Evolutionary conservation across 352 stramenopile species (phyloP).

Genomic region (Globisporangium middletonii): DNA sequence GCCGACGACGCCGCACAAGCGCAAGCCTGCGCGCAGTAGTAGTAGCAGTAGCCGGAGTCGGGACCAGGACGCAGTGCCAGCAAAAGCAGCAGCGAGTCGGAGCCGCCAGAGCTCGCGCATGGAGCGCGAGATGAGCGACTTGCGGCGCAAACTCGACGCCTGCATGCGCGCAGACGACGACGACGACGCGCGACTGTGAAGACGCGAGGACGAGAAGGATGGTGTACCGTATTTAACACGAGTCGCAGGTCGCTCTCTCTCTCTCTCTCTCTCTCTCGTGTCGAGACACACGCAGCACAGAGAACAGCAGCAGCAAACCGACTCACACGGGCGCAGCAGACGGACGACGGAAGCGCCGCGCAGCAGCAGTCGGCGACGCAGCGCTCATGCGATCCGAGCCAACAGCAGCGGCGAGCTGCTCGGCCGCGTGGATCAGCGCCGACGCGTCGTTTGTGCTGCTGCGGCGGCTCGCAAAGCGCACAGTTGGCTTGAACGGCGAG

Average conservation of each 20-base stretch:
- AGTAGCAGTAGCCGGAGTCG: background rate
- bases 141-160: slow-evolving; percentile 56
- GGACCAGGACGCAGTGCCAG: slow-evolving; percentile 18
- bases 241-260: background rate
- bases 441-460: background rate
- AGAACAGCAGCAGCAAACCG: background rate
- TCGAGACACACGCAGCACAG: too few species aligned
- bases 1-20: slow-evolving; percentile 21
- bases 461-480: background rate
- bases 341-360: background rate
- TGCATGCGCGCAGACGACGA: slow-evolving; percentile 25
- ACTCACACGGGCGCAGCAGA: too few species aligned
- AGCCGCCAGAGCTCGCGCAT: slow-evolving; percentile 27
- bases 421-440: too few species aligned
- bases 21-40: slow-evolving; percentile 14
- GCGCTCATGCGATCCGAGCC: background rate
- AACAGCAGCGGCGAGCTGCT: too few species aligned
- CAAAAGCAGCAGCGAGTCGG: slow-evolving; percentile 11
- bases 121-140: slow-evolving; percentile 39
- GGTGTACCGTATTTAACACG: background rate
- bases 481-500: background rate
- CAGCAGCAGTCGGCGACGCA: background rate
- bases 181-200: slow-evolving; percentile 1
- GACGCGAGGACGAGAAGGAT: too few species aligned
- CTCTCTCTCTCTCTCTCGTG: too few species aligned